phyloP scores from a whole-genome alignment of 495 filamentous ascomycete genomes.

The Aspergillus coremiiformis region DNA sequence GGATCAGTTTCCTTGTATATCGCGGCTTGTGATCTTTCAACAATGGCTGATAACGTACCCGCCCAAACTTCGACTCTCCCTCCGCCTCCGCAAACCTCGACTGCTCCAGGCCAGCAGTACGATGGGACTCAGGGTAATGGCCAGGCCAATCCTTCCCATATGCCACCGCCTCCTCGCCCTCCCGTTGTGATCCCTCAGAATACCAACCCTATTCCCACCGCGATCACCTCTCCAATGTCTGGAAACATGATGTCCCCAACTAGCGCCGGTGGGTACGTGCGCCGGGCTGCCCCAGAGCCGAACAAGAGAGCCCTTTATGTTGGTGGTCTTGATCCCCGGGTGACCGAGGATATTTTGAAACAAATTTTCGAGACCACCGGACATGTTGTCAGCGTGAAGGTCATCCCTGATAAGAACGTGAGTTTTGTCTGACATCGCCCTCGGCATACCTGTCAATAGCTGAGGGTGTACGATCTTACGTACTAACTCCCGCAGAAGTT shows the following conservation, averaged over 20 bases:
- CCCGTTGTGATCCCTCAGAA: slow-evolving; percentile 91
- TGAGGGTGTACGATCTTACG: background rate
- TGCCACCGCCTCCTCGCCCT: slow-evolving; percentile 88
- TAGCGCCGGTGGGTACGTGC: slow-evolving; percentile 70
- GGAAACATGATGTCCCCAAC: slow-evolving; percentile 74
- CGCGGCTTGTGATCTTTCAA: slow-evolving; percentile 19
- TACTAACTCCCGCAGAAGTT: slow-evolving; percentile 35
- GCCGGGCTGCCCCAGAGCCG: slow-evolving; percentile 91
- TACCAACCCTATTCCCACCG: slow-evolving; percentile 89
- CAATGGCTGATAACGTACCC: slow-evolving; percentile 63
- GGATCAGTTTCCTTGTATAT: slow-evolving; percentile 18
- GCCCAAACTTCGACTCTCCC: slow-evolving; percentile 50
- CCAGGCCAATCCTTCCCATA: slow-evolving; percentile 59
- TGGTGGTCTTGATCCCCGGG: slow-evolving; percentile 86
- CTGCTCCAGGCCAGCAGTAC: slow-evolving; percentile 63
- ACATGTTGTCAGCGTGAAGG: slow-evolving; percentile 97
- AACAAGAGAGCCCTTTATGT: slow-evolving; percentile 98
- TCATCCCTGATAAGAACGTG: slow-evolving; percentile 98
- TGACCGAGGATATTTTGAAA: slow-evolving; percentile 92
- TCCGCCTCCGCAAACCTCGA: slow-evolving; percentile 57
- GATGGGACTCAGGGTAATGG: slow-evolving; percentile 59
- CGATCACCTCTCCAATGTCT: slow-evolving; percentile 82
- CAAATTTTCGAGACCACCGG: slow-evolving; percentile 99
- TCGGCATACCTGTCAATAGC: background rate
- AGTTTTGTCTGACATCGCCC: slow-evolving; percentile 31